Evolutionary conservation across 2,329 filamentous ascomycete species (phyloP), one percentile per base, ranked within the genome.

Genomic region (Tolypocladium cylindrosporum): DNA sequence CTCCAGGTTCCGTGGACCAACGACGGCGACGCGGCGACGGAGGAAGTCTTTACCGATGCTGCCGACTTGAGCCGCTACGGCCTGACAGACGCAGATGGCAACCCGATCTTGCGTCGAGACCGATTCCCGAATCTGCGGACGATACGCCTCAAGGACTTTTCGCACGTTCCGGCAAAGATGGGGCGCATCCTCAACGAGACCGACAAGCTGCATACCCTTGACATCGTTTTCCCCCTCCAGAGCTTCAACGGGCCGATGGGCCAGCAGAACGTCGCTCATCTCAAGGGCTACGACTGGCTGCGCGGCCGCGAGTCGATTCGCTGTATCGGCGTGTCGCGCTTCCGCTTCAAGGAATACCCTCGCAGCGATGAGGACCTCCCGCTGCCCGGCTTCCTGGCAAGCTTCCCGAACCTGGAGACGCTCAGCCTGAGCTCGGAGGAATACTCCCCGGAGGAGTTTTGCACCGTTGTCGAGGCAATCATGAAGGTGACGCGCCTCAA

Each of bases 371-470:
- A 66, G 0, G 67, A 73, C 11, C 50, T 69, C 19, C 68, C 70
- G 0, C 59, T 75, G 16, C 68, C 69, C 1, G 60, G 59, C 4
- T 74, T 75, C 59, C 64, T 75, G 11, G 68, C 66, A 6, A 71
- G 60, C 42, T 72, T 75, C 50, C 72, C 72, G 1, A 69, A 69
- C 34, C 66, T 75, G 9, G 69, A 75, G 58, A 65, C 64, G 10
- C 60, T 75, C 31, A 70, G 72, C 61, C 65, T 74, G n/a, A 64
- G 62, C 36, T 70, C 71, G 2, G 61, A 63, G 2, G 58, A 67
- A 53, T 73, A 70, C 51, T 63, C 69, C 2, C 61, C 62, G 13
- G 54, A 60, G 3, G 72, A 72, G 48, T 64, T 73, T 39, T 67
- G 62, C 39, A 59, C 59, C 10, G 59, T 73, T 2, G 58, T 73